These are phyloP conservation scores for Waitea zeae DNA, from an alignment of 1,284 basidiomycete genomes.

Conservation along the genomic window DNA sequence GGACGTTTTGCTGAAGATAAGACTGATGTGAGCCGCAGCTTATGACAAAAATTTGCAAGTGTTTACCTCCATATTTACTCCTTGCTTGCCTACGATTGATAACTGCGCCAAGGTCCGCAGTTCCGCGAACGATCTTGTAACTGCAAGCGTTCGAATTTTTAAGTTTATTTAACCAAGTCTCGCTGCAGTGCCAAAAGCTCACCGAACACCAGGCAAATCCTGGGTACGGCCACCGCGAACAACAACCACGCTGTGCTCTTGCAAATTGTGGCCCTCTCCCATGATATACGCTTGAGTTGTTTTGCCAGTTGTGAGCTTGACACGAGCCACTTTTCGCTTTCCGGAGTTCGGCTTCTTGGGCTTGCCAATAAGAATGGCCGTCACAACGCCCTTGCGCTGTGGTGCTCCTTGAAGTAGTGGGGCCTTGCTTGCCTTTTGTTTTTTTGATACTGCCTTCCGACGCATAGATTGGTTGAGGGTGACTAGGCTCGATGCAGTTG, in stretches of 20 bases:
- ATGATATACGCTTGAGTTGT: slow-evolving; percentile 89
- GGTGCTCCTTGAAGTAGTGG: slow-evolving; percentile 66
- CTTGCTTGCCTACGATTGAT: slow-evolving; percentile 68
- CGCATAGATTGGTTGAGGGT: slow-evolving; percentile 78
- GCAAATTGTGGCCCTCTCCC: slow-evolving; percentile 95
- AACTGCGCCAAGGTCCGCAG: slow-evolving; percentile 84
- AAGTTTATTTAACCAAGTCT: slow-evolving; percentile 1
- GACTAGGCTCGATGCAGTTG: slow-evolving; percentile 33
- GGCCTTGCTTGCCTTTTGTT: slow-evolving; percentile 36
- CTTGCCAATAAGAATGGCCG: slow-evolving; percentile 68
- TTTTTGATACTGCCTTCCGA: slow-evolving; percentile 33
- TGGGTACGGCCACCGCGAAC: slow-evolving; percentile 90
- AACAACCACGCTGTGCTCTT: slow-evolving; percentile 94
- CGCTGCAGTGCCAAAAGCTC: slow-evolving; percentile 14
- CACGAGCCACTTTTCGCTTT: slow-evolving; percentile 90
- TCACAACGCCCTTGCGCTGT: slow-evolving; percentile 84
- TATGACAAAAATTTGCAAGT: no score
- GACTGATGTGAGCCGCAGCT: no score
- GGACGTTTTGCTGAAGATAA: not conserved
- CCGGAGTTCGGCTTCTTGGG: slow-evolving; percentile 99
- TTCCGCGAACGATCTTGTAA: slow-evolving; percentile 91
- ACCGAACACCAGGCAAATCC: slow-evolving; percentile 95
- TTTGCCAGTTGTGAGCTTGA: slow-evolving; percentile 86
- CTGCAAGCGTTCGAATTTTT: slow-evolving; percentile 20
- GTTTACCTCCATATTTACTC: slow-evolving; percentile 86